These are phyloP conservation scores for Meyerozyma sp. DNA, from an alignment of 1,139 yeast species.

Conservation along the genomic window DNA sequence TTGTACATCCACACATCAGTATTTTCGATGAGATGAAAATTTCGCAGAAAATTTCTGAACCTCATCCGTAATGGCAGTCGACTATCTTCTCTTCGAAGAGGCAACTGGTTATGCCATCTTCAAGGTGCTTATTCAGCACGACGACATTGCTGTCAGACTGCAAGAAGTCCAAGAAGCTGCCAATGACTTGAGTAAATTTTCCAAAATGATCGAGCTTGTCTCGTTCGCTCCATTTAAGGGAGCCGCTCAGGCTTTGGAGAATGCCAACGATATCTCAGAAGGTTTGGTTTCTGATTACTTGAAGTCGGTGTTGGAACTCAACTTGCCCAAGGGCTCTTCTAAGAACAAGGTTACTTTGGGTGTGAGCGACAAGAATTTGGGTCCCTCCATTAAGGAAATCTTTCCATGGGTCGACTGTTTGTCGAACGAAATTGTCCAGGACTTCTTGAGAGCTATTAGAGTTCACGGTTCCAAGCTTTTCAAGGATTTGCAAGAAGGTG, in stretches of 20 bases:
- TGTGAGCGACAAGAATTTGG: slow-evolving; percentile 91
- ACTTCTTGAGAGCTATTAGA: slow-evolving; percentile 91
- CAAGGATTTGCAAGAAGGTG: slow-evolving; percentile 91
- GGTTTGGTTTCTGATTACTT: slow-evolving; percentile 92
- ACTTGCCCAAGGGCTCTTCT: slow-evolving; percentile 80
- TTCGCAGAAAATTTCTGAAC: neutral
- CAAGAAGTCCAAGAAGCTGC: slow-evolving; percentile 93
- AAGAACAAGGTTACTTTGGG: slow-evolving; percentile 70
- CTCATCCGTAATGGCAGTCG: slow-evolving; percentile 50
- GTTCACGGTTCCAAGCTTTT: slow-evolving; percentile 83
- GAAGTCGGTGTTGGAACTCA: slow-evolving; percentile 82
- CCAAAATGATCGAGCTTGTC: slow-evolving; percentile 88
- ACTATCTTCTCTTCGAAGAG: slow-evolving; percentile 93
- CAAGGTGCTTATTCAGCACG: slow-evolving; percentile 91
- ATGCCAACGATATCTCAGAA: slow-evolving; percentile 96
- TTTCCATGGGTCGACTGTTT: slow-evolving; percentile 88
- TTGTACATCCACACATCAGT: neutral
- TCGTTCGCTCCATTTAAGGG: slow-evolving; percentile 98
- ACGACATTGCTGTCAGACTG: slow-evolving; percentile 85
- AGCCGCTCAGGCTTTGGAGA: slow-evolving; percentile 98
- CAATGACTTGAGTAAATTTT: slow-evolving; percentile 80
- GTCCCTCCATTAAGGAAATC: slow-evolving; percentile 90
- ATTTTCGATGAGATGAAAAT: slow-evolving; percentile 3
- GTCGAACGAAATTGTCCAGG: slow-evolving; percentile 90
- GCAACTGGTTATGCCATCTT: slow-evolving; percentile 98